Conservation (phyloP, 345 rosid species). For the Jatropha curcas region DNA sequence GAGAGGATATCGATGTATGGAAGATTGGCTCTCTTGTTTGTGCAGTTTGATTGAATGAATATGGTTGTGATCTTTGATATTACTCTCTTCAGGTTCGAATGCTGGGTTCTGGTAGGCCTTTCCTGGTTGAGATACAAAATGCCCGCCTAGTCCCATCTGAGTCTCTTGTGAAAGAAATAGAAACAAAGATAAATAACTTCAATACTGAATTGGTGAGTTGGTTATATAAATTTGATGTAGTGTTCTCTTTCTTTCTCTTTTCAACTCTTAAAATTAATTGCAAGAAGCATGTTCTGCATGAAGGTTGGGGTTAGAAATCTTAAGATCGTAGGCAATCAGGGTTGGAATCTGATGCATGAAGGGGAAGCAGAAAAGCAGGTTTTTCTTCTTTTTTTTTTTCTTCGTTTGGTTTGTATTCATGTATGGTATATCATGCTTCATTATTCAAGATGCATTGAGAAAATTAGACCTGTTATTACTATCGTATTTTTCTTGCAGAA, state of each 20-base stretch:
- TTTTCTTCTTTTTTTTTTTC: not conserved
- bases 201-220: slow-evolving; percentile 64
- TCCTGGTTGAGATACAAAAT: slow-evolving; percentile 88
- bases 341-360: slow-evolving; percentile 92
- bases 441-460: not conserved
- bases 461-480: slow-evolving; percentile 4
- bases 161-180: slow-evolving; percentile 53
- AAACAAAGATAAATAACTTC: slow-evolving; percentile 62
- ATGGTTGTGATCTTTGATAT: slow-evolving; percentile 23
- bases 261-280: not conserved
- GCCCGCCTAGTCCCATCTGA: slow-evolving; percentile 72
- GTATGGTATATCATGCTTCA: not conserved
- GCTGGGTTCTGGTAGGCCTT: slow-evolving; percentile 99
- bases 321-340: slow-evolving; percentile 59
- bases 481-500: slow-evolving; percentile 51
- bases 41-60: slow-evolving; percentile 16
- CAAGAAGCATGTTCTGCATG: slow-evolving; percentile 20
- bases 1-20: slow-evolving; percentile 96
- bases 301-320: slow-evolving; percentile 79
- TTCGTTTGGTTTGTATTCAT: not conserved
- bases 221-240: not conserved
- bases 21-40: slow-evolving; percentile 11
- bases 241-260: not conserved
- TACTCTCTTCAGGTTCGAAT: slow-evolving; percentile 75
- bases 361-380: slow-evolving; percentile 99